phyloP scores from a whole-genome alignment of 148 eudicot genomes.

The Rhododendron ferrugineum region DNA sequence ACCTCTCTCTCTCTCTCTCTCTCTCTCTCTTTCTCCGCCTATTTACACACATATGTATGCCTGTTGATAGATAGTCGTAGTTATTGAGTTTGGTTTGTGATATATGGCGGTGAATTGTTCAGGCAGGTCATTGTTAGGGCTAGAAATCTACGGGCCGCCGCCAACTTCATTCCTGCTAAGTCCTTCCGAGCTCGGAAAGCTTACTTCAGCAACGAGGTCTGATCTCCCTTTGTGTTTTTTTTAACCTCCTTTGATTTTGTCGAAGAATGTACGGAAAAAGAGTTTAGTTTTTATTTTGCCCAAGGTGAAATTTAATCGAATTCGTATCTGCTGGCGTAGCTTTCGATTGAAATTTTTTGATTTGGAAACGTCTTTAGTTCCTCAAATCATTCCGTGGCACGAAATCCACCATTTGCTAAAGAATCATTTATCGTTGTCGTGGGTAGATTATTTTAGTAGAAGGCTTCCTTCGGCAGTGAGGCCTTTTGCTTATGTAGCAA shows the following conservation, averaged over 20 bases:
- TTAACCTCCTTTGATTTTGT: background rate
- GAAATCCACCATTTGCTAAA: too few relatives aligned
- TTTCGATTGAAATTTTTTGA: background rate
- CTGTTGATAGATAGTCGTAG: background rate
- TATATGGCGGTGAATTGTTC: constrained; percentile 15
- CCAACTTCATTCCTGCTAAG: constrained; percentile 81
- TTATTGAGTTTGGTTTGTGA: background rate
- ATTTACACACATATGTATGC: background rate
- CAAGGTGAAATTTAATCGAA: background rate
- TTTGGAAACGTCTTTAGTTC: background rate
- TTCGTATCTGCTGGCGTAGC: background rate
- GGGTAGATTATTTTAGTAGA: background rate
- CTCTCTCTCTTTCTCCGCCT: too few relatives aligned
- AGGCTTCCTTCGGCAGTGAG: background rate
- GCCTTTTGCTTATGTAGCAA: background rate
- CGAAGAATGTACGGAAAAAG: background rate
- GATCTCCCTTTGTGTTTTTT: background rate
- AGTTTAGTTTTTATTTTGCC: background rate
- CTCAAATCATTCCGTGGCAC: too few relatives aligned
- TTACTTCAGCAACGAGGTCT: constrained; percentile 81
- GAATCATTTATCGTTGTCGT: background rate
- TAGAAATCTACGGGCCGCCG: constrained; percentile 66
- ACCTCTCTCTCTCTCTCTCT: background rate
- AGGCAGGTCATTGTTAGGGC: constrained; percentile 91
- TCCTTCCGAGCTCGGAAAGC: constrained; percentile 73